Evolutionary conservation across 2,329 filamentous ascomycete genomes (phyloP), one percentile per base, ranked within the genome.

Genomic region (Ceratocystis cacaofunesta): DNA sequence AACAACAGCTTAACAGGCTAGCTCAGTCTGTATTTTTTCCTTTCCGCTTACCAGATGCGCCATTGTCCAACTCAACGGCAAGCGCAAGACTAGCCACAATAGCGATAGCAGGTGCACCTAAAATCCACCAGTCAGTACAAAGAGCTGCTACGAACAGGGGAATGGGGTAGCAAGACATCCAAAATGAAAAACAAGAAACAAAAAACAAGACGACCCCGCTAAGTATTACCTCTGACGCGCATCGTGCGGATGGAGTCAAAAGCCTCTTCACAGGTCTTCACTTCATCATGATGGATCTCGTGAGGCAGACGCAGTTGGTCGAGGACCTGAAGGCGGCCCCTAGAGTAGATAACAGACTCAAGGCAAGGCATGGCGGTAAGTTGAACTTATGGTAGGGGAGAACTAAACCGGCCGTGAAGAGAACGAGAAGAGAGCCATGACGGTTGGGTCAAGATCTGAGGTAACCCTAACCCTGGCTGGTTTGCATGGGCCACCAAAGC

Each of bases 31-130:
- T 61, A 5, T n/a, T 68, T 15, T 15, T 17, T 32, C 8, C 10
- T 46, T 36, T 19, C n/a, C 25, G 75, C 76, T 67, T 71, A 77
- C 77, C 72, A 70, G 76, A 78, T 61, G 72, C 75, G 67, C 81
- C 80, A 6, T 82, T 82, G 62, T 85, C 78, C 7, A 97, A 76
- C 74, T 97, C 92, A 7, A 96, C 89, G 1, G 91, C 92, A 44
- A 96, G 82, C 1, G 89, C 87, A 43, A 99, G 82, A 22, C 89
- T 89, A 25, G 94, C 94, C n/a, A 99, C 94, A 69, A 99, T 97
- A 57, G 94, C 94, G 74, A 99, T 99, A 58, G 94, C 94, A 0
- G 94, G 94, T 4, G 94, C 94, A 43, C 76, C 68, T 69, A 46
- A 15, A 58, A n/a, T 3, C 15, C 55, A 36, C 15, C 15, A 12